Evolutionary conservation across 208 protist species (phyloP).

Genomic region (Leishmania braziliensis): DNA sequence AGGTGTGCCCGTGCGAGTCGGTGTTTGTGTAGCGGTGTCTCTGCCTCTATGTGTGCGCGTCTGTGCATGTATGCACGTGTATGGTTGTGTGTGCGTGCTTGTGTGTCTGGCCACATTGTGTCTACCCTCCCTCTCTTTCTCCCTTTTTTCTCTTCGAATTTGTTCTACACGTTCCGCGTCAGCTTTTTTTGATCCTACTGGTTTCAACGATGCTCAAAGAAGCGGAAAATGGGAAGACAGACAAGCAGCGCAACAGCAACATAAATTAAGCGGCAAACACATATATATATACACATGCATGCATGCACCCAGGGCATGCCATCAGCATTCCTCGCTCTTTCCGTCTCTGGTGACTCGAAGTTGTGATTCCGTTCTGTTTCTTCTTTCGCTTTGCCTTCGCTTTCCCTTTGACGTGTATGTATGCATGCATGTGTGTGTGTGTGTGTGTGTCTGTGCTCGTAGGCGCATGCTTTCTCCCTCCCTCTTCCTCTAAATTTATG

Average conservation of each 20-base stretch:
- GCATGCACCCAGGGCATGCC: neutral
- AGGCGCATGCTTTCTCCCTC: neutral
- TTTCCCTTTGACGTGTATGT: neutral
- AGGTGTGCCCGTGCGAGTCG: neutral
- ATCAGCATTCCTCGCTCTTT: neutral
- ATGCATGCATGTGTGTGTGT: neutral
- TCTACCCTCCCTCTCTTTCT: no score
- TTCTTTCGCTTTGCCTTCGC: neutral
- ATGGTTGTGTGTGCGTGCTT: constrained; percentile 8
- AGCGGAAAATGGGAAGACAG: neutral
- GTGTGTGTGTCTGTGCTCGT: neutral
- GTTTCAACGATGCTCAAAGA: neutral
- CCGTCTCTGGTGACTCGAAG: neutral
- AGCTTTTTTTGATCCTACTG: neutral
- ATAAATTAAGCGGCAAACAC: neutral
- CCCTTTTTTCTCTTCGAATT: neutral
- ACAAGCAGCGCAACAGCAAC: neutral
- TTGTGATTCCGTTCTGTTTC: neutral
- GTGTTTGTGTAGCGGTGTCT: neutral
- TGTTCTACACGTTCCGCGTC: neutral
- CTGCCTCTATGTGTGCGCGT: neutral
- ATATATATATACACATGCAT: constrained; percentile 2
- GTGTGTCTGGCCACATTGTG: neutral
- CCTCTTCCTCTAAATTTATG: neutral
- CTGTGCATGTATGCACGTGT: constrained; percentile 3